Base-by-base conservation (phyloP, 805 yeast genomes). In the Jamesozyma jinghongensis region DNA sequence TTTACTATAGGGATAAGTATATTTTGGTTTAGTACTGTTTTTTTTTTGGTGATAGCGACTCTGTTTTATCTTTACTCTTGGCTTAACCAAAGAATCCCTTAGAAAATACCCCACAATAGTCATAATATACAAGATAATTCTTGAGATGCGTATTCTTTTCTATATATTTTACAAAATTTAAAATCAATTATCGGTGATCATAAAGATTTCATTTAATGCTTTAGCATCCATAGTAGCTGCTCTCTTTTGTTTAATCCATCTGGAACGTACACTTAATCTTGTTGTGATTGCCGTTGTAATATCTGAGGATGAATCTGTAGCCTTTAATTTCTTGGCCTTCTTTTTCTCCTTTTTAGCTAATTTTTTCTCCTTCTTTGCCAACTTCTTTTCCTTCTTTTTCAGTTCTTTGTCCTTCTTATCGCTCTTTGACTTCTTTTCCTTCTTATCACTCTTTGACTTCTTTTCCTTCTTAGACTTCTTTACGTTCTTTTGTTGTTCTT, bases 221-320 rank as follows among this genome's bases (percentile, higher is more conserved):
- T 85, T 79, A 2, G 82, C 73, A 58, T 90, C 97, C 79, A 82
- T 75, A 0, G 88, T 86, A 1, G 97, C 90, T 10, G 94, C 92
- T 53, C 92, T 74, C 59, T 90, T 90, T 60, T 87, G 95, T 49
- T 73, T 81, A 41, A 90, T 88, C 81, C 86, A 88, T 60, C 76
- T 81, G 18, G 94, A 79, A 59, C 97, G 75, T 3, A 83, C 83
- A 1, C 94, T 79, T 37, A 77, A 58, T 53, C 83, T 70, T n/a
- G 81, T 72, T 11, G 73, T 51, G 1, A 73, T 63, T 5, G 69
- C 61, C 7, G 57, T 45, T 12, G 56, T 53, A 35, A 50, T 45
- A 36, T 42, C 48, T 34, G 51, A 44, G 17, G 56, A 54, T 12
- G 51, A 40, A 30, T 51, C 38, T 29, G 56, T 47, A 5, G 51